phyloP scores from a whole-genome alignment of 2,329 filamentous ascomycete genomes.

The Aureobasidium vineae region DNA sequence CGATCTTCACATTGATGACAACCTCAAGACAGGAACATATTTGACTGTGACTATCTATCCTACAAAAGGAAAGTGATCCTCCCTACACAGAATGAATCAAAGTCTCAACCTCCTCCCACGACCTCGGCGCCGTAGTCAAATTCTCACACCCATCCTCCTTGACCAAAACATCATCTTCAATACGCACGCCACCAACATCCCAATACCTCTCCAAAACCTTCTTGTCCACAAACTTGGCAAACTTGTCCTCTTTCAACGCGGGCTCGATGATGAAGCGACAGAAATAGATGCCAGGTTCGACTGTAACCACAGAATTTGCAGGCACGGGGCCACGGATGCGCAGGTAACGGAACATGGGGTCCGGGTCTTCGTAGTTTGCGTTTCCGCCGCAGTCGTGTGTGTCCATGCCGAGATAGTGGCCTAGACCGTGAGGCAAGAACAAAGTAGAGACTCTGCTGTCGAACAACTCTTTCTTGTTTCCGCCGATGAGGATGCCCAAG shows the following conservation, averaged over 20 bases:
- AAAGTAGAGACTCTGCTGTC: constrained; percentile 47
- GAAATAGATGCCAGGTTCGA: constrained; percentile 89
- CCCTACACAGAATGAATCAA: constrained; percentile 25
- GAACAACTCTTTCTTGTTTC: constrained; percentile 52
- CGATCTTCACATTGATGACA: too few species aligned
- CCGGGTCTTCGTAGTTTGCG: constrained; percentile 61
- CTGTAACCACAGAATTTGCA: constrained; percentile 80
- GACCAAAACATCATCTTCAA: constrained; percentile 84
- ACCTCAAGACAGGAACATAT: too few species aligned
- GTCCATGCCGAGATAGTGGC: constrained; percentile 54
- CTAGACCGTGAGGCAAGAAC: constrained; percentile 53
- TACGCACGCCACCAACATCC: constrained; percentile 80
- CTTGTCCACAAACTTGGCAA: constrained; percentile 64
- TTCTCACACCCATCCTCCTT: constrained; percentile 78
- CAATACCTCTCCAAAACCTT: constrained; percentile 67
- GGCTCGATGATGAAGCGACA: constrained; percentile 69
- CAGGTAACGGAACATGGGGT: constrained; percentile 84
- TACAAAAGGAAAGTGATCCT: too few species aligned
- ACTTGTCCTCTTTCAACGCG: constrained; percentile 61
- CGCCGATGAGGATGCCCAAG: constrained; percentile 72
- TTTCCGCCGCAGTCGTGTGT: constrained; percentile 53
- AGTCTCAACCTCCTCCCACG: constrained; percentile 43
- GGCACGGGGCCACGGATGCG: constrained; percentile 73
- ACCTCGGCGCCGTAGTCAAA: constrained; percentile 71
- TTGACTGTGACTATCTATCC: too few species aligned